phyloP scores from a whole-genome alignment of 2,329 filamentous ascomycete species.

The Fusarium euwallaceae region DNA sequence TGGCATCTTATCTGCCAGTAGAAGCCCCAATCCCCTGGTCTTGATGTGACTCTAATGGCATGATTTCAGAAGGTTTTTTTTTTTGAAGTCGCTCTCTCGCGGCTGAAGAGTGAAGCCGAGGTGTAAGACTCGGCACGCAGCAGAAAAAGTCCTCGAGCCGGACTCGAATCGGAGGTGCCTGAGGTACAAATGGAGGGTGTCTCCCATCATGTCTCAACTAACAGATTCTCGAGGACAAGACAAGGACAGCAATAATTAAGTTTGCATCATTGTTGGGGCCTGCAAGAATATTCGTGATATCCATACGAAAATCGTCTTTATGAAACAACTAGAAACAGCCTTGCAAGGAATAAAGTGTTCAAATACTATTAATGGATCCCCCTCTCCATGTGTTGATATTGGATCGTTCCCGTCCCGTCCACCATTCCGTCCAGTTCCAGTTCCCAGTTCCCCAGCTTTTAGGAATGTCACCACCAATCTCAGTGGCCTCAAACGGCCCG shows the following conservation, averaged over 20 bases:
- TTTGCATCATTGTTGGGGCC: neutral
- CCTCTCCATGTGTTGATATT: neutral
- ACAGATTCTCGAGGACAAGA: neutral
- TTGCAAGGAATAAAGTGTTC: neutral
- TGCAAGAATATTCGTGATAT: neutral
- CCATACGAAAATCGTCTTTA: neutral
- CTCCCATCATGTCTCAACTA: neutral
- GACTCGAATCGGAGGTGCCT: neutral
- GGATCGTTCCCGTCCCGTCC: neutral
- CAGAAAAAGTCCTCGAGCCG: neutral
- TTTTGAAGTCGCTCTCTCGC: neutral
- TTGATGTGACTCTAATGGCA: slow-evolving; percentile 31
- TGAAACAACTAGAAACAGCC: slow-evolving; percentile 1
- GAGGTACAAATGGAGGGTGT: neutral
- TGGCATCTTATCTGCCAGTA: neutral
- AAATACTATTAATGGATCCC: neutral
- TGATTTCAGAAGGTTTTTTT: slow-evolving; percentile 13
- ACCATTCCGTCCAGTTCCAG: neutral
- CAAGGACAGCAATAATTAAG: neutral
- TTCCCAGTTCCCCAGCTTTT: slow-evolving; percentile 4
- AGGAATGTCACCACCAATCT: neutral
- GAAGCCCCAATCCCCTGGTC: slow-evolving; percentile 4
- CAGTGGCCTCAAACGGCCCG: neutral
- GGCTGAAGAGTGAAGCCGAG: neutral
- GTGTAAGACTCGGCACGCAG: slow-evolving; percentile 2